Evolutionary conservation across 768 basidiomycete genomes (phyloP), one percentile per base, ranked within the genome.

Genomic region (Sarcodon sp.): DNA sequence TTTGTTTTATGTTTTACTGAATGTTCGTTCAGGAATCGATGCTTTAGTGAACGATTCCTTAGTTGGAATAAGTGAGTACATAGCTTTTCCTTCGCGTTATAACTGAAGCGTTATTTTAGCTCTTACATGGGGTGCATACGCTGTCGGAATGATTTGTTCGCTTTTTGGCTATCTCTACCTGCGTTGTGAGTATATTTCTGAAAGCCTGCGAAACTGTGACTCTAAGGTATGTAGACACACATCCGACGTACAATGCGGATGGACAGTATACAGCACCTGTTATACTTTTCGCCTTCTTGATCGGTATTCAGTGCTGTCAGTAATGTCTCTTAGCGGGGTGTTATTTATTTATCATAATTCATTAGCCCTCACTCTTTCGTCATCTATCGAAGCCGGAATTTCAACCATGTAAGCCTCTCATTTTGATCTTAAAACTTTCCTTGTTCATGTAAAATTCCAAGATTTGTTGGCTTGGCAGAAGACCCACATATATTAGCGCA

Each of bases 401-500:
- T 89, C 87, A 2, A 90, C 87, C 1, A 88, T 90, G 79, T 87
- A 61, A 53, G 75, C 58, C 34, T 12, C 33, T 15, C 12, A 7
- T 21, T 27, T 4, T 6, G 45, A 11, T 44, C 5, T 15, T 44
- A 4, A 21, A 6, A 9, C n/a, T 36, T 45, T 21, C 44, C 41
- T 37, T 27, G 39, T 39, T 34, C 18, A 41, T 46, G 27, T n/a
- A 32, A 36, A 37, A 31, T 21, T 27, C 47, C 33, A 48, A 84
- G 83, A 34, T 87, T 90, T 58, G 88, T 91, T 33, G 87, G 87
- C 7, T 69, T 91, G 7, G 87, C 78, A 45, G 87, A 91, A 61
- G 86, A 91, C 57, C 88, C 87, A 3, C 77, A 83, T 55, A 75
- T 89, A 15, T 67, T 90, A 43, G 80, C 80, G 5, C 67, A 76